A percentile compares a stretch with the other conserved stretches of the same genome.
Conservation (phyloP, 2,329 filamentous ascomycete genomes). For the Trichoderma sp. region DNA sequence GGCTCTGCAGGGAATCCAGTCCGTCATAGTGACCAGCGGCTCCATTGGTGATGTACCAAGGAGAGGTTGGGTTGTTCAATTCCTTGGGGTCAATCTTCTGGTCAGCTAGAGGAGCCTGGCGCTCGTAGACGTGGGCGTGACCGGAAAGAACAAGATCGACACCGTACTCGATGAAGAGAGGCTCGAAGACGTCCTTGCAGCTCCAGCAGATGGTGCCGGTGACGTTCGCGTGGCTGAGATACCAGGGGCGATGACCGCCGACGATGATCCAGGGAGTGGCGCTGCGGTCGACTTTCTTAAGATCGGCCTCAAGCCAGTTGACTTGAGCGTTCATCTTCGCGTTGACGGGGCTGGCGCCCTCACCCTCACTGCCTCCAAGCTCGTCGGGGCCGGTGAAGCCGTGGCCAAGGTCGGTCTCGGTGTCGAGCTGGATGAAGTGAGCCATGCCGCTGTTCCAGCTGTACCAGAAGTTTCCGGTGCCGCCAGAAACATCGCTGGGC, state of each 20-base stretch:
- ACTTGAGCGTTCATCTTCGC: slow-evolving; percentile 5
- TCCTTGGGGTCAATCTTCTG: slow-evolving; percentile 1
- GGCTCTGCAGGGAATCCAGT: neutral
- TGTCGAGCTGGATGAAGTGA: slow-evolving; percentile 11
- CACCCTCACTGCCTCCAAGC: slow-evolving; percentile 1
- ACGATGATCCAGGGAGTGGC: slow-evolving; percentile 9
- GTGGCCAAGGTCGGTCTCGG: slow-evolving; percentile 10
- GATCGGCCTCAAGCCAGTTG: slow-evolving; percentile 4
- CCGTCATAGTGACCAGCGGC: slow-evolving; percentile 14
- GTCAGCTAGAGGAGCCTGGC: slow-evolving; percentile 1
- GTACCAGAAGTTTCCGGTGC: slow-evolving; percentile 14
- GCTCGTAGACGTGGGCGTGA: slow-evolving; percentile 9
- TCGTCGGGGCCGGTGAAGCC: slow-evolving; percentile 11
- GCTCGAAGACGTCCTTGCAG: slow-evolving; percentile 14
- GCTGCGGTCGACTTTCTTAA: neutral
- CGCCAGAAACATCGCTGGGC: neutral
- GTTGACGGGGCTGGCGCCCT: slow-evolving; percentile 1
- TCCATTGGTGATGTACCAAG: slow-evolving; percentile 16
- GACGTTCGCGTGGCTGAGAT: slow-evolving; percentile 1
- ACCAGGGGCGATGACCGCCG: slow-evolving; percentile 8
- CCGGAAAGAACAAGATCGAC: slow-evolving; percentile 4
- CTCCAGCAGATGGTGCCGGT: slow-evolving; percentile 11
- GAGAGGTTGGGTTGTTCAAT: neutral
- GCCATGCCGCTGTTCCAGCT: slow-evolving; percentile 16
- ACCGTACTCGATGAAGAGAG: neutral